phyloP scores from a whole-genome alignment of 441 rosid species.

The Gossypium davidsonii region DNA sequence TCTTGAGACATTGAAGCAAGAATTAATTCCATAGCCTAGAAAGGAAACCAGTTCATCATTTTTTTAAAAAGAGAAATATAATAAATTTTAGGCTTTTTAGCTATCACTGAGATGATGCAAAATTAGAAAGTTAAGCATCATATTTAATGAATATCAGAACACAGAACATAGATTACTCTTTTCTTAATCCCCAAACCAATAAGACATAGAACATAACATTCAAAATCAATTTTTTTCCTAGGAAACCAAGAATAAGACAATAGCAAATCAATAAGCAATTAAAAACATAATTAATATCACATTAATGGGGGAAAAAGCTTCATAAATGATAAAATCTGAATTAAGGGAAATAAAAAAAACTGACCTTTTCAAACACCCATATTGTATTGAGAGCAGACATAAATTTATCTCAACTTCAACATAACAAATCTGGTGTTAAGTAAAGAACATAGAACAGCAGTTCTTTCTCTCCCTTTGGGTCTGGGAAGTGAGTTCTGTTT shows the following conservation, averaged over 20 bases:
- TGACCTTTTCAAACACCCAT: slow-evolving; percentile 10
- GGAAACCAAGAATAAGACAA: background rate
- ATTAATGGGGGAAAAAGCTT: background rate
- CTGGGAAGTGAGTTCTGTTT: background rate
- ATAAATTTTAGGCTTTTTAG: background rate
- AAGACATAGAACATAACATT: background rate
- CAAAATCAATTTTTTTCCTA: background rate
- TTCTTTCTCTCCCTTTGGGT: background rate
- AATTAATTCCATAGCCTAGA: background rate
- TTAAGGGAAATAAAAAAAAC: background rate
- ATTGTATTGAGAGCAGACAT: slow-evolving; percentile 3
- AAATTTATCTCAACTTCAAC: background rate
- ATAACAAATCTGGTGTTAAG: background rate
- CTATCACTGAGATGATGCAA: background rate
- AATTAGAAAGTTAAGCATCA: background rate
- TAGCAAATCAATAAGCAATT: background rate
- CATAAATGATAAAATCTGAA: background rate
- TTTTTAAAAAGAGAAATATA: no score
- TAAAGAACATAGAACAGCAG: background rate
- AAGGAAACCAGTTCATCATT: background rate
- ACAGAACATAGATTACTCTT: background rate
- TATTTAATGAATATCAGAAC: background rate
- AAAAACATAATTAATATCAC: background rate
- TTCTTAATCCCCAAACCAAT: background rate
- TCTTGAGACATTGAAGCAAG: background rate